Evolutionary conservation across 805 yeast species (phyloP), one percentile per base, ranked within the genome.

Genomic region (Metschnikowia kofuensis): DNA sequence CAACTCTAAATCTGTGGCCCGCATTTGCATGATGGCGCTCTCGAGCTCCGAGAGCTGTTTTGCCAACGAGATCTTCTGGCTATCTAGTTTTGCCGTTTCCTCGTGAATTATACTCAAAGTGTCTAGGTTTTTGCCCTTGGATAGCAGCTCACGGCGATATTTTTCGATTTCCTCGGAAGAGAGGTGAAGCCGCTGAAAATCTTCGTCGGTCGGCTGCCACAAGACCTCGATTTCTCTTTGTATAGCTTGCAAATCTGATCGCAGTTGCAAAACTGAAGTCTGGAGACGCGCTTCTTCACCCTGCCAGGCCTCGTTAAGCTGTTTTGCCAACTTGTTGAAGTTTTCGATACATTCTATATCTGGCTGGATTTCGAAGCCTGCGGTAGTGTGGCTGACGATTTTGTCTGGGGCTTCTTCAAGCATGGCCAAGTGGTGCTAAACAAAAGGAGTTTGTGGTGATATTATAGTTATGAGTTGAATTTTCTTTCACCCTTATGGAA

Each of bases 31-130:
- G 31, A 78, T 74, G 35, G 72, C 64, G 31, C 70, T 63, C 35
- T 72, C 79, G 40, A 82, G 62, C 43, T 77, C 80, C 34, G 79
- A 78, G 49, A 83, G 65, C 27, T 68, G 75, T 54, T 77, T 79
- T 4, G 84, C 84, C 8, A 80, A 60, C 8, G 75, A 62, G 39
- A 82, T 74, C 42, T 82, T 79, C 35, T 69, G 61, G 37, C 69
- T 70, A 52, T 80, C 83, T 45, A 72, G 53, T 42, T 69, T 70
- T 26, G 55, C 56, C 11, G 66, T 61, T 46, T 65, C 65, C 44
- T 53, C 53, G 43, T 60, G 58, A 38, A 70, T 54, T 7, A 65
- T 50, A 49, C 59, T 57, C 45, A 67, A 63, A 6, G 67, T 58
- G 43, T 68, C 62, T 15, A 5, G 12, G 4, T 21, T 21, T 4